Conservation (phyloP, 2,329 filamentous ascomycete species). For the Herpomyces periplanetae region DNA sequence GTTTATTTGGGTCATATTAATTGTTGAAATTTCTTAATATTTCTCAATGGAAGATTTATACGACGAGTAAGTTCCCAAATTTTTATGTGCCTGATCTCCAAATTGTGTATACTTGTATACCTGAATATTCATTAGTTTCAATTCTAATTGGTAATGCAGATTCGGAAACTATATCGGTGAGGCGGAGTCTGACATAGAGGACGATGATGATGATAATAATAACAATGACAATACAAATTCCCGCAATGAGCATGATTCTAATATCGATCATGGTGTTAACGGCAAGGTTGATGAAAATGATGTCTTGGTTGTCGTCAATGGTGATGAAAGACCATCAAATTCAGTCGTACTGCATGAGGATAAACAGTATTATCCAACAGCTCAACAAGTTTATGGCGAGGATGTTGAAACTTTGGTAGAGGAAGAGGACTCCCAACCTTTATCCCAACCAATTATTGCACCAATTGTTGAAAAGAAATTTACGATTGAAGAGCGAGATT, state of each 20-base stretch:
- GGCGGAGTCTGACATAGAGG: constrained; percentile 50
- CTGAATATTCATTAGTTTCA: constrained; percentile 4
- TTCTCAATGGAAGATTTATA: constrained; percentile 63
- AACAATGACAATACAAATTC: constrained; percentile 42
- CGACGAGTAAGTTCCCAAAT: constrained; percentile 25
- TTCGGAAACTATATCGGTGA: constrained; percentile 97
- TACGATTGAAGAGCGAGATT: constrained; percentile 55
- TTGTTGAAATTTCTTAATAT: constrained; percentile 3
- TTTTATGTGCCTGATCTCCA: constrained; percentile 2
- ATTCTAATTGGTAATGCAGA: no score
- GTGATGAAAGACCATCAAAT: constrained; percentile 63
- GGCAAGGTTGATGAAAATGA: constrained; percentile 17
- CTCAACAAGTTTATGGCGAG: constrained; percentile 65
- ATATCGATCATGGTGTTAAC: constrained; percentile 16
- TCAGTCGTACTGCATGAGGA: constrained; percentile 94
- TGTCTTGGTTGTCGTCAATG: constrained; percentile 75
- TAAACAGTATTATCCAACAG: constrained; percentile 97
- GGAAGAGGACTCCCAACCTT: constrained; percentile 77
- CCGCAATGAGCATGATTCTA: constrained; percentile 25
- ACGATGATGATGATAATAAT: constrained; percentile 34
- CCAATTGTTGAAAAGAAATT: constrained; percentile 87
- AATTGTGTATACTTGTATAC: constrained; percentile 1
- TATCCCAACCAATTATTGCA: constrained; percentile 67
- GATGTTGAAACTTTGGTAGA: constrained; percentile 86
- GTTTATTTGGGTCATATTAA: no score